Evolutionary conservation across 441 rosid genomes (phyloP).

Genomic region (Kokia cookei): DNA sequence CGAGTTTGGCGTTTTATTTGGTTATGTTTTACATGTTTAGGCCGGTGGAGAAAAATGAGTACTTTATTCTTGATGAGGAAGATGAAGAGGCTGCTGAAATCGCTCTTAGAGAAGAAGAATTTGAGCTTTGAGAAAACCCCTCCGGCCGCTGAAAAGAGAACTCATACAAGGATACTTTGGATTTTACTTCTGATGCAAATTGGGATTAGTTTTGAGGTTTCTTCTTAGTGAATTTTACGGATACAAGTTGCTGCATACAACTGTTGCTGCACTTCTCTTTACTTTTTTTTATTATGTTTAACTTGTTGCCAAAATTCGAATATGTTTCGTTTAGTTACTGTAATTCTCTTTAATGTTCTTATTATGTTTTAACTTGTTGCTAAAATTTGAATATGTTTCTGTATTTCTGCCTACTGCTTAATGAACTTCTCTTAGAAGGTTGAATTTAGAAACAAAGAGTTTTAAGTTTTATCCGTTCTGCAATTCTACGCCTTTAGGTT

Average conservation of each 20-base stretch:
- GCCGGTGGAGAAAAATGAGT: conserved; percentile 89
- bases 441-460: neutral
- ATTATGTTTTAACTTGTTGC: conserved; percentile 8
- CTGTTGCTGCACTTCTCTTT: conserved; percentile 2
- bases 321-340: neutral
- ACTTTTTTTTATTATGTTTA: neutral
- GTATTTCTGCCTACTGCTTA: neutral
- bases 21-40: conserved; percentile 92
- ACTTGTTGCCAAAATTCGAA: neutral
- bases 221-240: neutral
- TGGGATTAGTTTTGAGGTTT: conserved; percentile 9
- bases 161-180: neutral
- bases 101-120: conserved; percentile 26
- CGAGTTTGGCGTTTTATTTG: conserved; percentile 56
- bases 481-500: neutral
- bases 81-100: conserved; percentile 91
- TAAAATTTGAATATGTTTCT: conserved; percentile 10
- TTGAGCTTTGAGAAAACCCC: conserved; percentile 55
- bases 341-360: conserved; percentile 3
- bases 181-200: neutral
- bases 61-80: conserved; percentile 78
- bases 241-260: conserved; percentile 4
- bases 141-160: neutral
- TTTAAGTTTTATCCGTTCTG: neutral
- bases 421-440: neutral